These are phyloP conservation scores for Leccinum olivaceopallidum DNA, from an alignment of 768 basidiomycete genomes.

Conservation along the genomic window DNA sequence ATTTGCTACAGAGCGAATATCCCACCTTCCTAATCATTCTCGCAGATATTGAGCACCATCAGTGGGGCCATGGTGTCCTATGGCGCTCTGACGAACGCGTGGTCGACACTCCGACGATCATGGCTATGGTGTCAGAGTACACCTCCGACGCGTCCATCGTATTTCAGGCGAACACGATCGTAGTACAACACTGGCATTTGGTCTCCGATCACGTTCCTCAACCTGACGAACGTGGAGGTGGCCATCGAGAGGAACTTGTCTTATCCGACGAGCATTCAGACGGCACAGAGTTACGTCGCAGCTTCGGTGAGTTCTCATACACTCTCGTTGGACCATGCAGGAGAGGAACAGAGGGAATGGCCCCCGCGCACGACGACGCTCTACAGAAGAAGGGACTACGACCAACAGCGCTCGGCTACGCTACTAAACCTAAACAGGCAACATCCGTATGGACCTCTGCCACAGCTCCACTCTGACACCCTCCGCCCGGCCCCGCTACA, in stretches of 20 bases:
- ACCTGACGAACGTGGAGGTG: slow-evolving; percentile 56
- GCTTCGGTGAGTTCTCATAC: slow-evolving; percentile 37
- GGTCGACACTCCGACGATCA: slow-evolving; percentile 52
- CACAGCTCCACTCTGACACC: too few species aligned
- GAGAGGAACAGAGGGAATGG: too few species aligned
- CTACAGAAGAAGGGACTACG: too few species aligned
- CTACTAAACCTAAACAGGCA: too few species aligned
- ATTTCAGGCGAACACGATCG: slow-evolving; percentile 52
- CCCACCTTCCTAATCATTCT: background rate
- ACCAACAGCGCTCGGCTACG: too few species aligned
- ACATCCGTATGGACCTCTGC: too few species aligned
- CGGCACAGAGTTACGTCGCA: slow-evolving; percentile 49
- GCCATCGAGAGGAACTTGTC: slow-evolving; percentile 57
- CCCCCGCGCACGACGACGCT: too few species aligned
- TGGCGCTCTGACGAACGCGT: slow-evolving; percentile 33
- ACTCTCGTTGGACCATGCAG: too few species aligned
- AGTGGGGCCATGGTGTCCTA: slow-evolving; percentile 12
- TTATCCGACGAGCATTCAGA: slow-evolving; percentile 51
- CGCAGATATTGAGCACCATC: background rate
- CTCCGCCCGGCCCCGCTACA: too few species aligned
- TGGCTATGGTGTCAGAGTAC: slow-evolving; percentile 42
- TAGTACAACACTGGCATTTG: slow-evolving; percentile 51
- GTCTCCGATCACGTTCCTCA: slow-evolving; percentile 57
- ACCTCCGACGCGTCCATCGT: slow-evolving; percentile 50
- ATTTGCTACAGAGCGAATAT: background rate